Evolutionary conservation across 2,329 filamentous ascomycete species (phyloP), one percentile per base, ranked within the genome.

Genomic region (Aureobasidium sp.): DNA sequence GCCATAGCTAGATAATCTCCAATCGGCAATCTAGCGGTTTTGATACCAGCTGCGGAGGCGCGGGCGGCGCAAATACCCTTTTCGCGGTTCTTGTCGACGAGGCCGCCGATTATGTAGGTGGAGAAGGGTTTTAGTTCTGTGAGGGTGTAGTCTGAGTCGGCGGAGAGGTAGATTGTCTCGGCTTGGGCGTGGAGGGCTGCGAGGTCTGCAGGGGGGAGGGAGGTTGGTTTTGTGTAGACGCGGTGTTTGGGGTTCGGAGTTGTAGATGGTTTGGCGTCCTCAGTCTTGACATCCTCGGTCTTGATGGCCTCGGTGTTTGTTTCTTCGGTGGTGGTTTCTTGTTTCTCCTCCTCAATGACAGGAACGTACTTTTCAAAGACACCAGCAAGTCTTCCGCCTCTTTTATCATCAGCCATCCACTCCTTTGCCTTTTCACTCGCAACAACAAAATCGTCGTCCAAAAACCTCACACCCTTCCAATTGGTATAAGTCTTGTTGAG

Each of bases 31-130:
- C 94, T 95, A 2, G 95, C 96, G 0, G 96, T 98, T 69, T 91
- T 91, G 72, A 99, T 89, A 0, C 93, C 93, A 68, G 86, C 86
- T 64, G 91, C 88, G 62, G 87, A 84, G 0, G 96, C 96, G 20
- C 92, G 87, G 72, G 91, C 91, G 84, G 97, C 94, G 80, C 96
- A 99, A 43, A 99, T 85, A 1, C 93, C 94, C 82, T 99, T 99
- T 79, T 99, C 91, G 51, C 96, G 88, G 79, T 99, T 99, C 81
- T 95, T 95, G 81, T 99, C 96, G 31, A 99, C 96, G 42, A 99
- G 85, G 0, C 95, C 96, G 42, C 96, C 96, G 65, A 99, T 92
- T 69, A 99, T 91, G 78, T 99, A 99, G 66, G 90, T 95, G 67
- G 91, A 94, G 79, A 96, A 91, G 0, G 95, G 93, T 76, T 95